A percentile compares a stretch with the other conserved stretches of the same genome.
These are phyloP conservation scores for Trichoderma koningiopsis DNA, from an alignment of 2,329 filamentous ascomycete genomes.

Conservation along the genomic window DNA sequence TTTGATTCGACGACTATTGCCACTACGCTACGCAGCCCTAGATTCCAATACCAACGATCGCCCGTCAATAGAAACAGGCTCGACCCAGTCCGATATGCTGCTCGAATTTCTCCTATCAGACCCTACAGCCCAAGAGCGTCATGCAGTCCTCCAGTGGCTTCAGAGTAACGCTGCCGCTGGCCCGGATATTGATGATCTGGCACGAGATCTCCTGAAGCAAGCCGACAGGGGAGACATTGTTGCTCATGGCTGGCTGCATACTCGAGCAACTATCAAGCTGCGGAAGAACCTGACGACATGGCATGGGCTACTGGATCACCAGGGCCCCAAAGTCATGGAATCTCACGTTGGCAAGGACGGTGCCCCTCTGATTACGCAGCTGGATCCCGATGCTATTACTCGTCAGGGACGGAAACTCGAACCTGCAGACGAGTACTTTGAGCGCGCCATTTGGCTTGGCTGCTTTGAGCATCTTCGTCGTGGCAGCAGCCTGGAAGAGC, in stretches of 20 bases:
- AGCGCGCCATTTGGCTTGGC: conserved; percentile 88
- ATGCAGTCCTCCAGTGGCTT: conserved; percentile 82
- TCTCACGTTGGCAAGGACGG: conserved; percentile 61
- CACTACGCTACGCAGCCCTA: conserved; percentile 61
- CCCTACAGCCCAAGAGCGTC: conserved; percentile 73
- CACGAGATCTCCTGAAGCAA: conserved; percentile 72
- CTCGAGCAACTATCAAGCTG: conserved; percentile 84
- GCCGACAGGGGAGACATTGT: conserved; percentile 81
- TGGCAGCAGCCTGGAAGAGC: conserved; percentile 71
- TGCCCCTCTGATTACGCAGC: conserved; percentile 74
- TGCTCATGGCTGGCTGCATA: conserved; percentile 89
- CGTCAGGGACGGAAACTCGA: conserved; percentile 78
- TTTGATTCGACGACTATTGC: conserved; percentile 73
- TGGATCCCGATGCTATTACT: conserved; percentile 88
- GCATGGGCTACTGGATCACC: conserved; percentile 65
- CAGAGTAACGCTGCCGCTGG: conserved; percentile 73
- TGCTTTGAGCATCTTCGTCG: conserved; percentile 90
- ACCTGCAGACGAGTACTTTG: conserved; percentile 82
- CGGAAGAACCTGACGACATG: conserved; percentile 77
- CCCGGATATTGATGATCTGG: conserved; percentile 73
- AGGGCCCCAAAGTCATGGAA: conserved; percentile 57
- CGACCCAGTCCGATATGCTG: conserved; percentile 48
- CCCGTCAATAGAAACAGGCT: conserved; percentile 37
- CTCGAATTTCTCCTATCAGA: conserved; percentile 75
- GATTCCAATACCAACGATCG: conserved; percentile 34